Base-by-base conservation (phyloP, 192 early-diverging fungal species). In the Coemansia sp. region DNA sequence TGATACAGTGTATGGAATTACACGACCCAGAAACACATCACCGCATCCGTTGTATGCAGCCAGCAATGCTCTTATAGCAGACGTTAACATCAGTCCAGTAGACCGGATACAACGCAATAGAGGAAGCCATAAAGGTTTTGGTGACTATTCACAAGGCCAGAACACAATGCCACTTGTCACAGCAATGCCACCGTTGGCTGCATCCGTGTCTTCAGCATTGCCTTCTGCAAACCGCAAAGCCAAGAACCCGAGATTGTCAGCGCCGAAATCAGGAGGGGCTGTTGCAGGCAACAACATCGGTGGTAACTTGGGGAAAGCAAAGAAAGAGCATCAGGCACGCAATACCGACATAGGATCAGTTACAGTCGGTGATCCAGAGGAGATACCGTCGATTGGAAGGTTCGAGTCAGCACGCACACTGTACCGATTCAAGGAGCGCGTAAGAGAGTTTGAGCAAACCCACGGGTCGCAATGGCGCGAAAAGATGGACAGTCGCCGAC, bases 401-500 rank as follows among this genome's bases (percentile, higher is more conserved):
- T 78, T 78, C 55, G 67, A 71, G 13, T 68, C 66, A 22, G 59
- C 67, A 32, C 76, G 76, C 41, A 21, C 59, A 42, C 67, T 78
- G 63, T 78, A 69, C 67, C 55, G 26, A 16, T 78, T 63, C 70
- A 61, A 51, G 62, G 63, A 68, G 65, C 70, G 66, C 16, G 64
- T 67, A 32, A 68, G 52, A 36, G 63, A 55, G 55, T 66, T 69
- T 22, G 76, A 78, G 26, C 39, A 41, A 10, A 22, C 42, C 42
- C 69, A 78, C 40, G 76, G 76, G 10, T 26, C 62, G 22, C 63
- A 72, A 26, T 78, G 76, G 76, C 69, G 76, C 48, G 76, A 72
- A 32, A 72, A 68, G 66, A 78, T 78, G 76, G 76, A 78, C 59
- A 78, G 70, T 67, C 64, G 62, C 54, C 66, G 63, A 4, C 66